These are phyloP conservation scores for Domatiomyces catenatus DNA, from an alignment of 2,329 filamentous ascomycete species.

Conservation along the genomic window DNA sequence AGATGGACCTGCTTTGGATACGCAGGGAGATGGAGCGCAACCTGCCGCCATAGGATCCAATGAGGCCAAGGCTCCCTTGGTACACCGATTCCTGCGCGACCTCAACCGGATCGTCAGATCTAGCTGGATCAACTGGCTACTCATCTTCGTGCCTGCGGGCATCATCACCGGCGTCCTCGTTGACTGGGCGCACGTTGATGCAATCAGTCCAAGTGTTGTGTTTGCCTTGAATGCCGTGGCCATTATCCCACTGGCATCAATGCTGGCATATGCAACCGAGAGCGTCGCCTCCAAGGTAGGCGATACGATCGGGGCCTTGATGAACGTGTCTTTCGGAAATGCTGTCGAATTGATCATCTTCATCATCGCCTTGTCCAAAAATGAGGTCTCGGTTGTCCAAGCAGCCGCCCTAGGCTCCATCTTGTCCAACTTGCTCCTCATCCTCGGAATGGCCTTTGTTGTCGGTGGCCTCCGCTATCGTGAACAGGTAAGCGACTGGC, in stretches of 20 bases:
- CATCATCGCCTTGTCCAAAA: conserved; percentile 62
- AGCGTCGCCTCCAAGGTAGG: conserved; percentile 57
- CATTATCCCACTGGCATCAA: conserved; percentile 57
- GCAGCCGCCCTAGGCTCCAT: conserved; percentile 82
- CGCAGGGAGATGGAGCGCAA: conserved; percentile 36
- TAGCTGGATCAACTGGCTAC: conserved; percentile 30
- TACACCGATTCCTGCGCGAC: conserved; percentile 36
- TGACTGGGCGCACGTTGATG: conserved; percentile 13
- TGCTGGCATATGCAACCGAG: conserved; percentile 60
- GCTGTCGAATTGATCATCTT: conserved; percentile 70
- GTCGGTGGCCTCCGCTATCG: conserved; percentile 71
- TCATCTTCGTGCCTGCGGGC: conserved; percentile 29
- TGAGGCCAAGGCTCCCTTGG: conserved; percentile 26
- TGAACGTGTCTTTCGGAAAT: conserved; percentile 67
- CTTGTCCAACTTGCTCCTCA: conserved; percentile 71
- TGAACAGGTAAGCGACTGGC: conserved; percentile 47
- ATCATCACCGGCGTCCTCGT: conserved; percentile 24
- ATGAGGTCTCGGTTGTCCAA: conserved; percentile 82
- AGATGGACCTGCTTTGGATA: conserved; percentile 28
- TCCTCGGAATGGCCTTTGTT: conserved; percentile 83
- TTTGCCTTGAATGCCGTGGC: conserved; percentile 64
- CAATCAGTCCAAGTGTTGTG: conserved; percentile 41
- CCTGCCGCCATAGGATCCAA: conserved; percentile 35
- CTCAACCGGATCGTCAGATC: conserved; percentile 48
- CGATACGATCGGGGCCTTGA: conserved; percentile 55